Conservation (phyloP, 2,329 filamentous ascomycete species). For the Curvularia hawaiiensis region DNA sequence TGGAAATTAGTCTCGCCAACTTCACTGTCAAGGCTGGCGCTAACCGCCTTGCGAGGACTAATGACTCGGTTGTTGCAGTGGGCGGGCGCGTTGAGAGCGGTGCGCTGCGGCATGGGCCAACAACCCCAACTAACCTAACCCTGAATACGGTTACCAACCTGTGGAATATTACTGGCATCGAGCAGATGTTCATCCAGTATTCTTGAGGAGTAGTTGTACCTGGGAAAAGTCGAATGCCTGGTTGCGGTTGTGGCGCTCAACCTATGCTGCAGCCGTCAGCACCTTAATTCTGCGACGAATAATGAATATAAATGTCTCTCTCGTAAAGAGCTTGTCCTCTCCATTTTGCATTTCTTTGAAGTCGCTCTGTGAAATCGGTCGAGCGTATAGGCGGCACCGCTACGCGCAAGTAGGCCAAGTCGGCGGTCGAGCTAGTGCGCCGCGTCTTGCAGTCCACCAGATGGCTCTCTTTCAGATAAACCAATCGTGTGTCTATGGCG, state of each 20-base stretch:
- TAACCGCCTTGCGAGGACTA: conserved; percentile 59
- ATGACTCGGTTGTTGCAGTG: conserved; percentile 40
- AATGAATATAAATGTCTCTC: not conserved
- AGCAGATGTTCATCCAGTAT: conserved; percentile 37
- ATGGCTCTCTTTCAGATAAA: not conserved
- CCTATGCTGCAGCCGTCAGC: not conserved
- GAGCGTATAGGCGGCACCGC: not conserved
- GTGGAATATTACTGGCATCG: conserved; percentile 37
- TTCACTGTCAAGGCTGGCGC: conserved; percentile 68
- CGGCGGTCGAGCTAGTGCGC: not conserved
- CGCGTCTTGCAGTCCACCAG: not conserved
- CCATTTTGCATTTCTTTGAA: not conserved
- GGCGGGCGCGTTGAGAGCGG: conserved; percentile 59
- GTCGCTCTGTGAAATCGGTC: not conserved
- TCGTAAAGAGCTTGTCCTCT: not conserved
- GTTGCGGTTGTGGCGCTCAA: not conserved
- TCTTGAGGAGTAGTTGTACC: conserved; percentile 24
- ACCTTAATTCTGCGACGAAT: not conserved
- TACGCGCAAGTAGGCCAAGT: not conserved
- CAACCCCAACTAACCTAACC: conserved; percentile 39
- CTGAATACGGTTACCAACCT: conserved; percentile 36
- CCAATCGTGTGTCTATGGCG: not conserved
- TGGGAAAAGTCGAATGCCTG: not conserved
- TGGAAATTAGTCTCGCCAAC: conserved; percentile 69
- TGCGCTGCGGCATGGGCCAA: conserved; percentile 51